Percentiles rank a stretch among this genome's conserved stretches.
phyloP scores from a whole-genome alignment of 495 filamentous ascomycete genomes.

The Amorphotheca resinae region DNA sequence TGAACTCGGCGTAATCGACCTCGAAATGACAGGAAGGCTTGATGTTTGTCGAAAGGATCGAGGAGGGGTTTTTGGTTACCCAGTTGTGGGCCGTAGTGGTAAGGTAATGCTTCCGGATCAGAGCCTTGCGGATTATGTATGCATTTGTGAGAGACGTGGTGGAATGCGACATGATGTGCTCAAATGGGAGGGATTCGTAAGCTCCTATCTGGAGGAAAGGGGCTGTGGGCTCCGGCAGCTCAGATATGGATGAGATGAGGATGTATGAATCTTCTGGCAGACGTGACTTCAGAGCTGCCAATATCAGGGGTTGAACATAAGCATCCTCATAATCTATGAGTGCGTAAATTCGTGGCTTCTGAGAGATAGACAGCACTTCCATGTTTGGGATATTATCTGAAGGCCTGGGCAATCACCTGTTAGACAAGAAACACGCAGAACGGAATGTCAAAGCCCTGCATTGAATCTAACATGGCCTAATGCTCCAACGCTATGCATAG shows the following conservation, averaged over 20 bases:
- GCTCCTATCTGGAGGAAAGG: constrained; percentile 68
- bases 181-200: constrained; percentile 81
- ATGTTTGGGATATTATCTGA: constrained; percentile 5
- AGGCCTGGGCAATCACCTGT: constrained; percentile 16
- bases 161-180: constrained; percentile 49
- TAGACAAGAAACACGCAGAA: constrained; percentile 7
- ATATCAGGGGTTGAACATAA: constrained; percentile 76
- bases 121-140: constrained; percentile 89
- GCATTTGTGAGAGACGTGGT: constrained; percentile 54
- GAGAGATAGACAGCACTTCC: constrained; percentile 7
- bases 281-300: constrained; percentile 50
- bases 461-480: constrained; percentile 21
- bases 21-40: constrained; percentile 74
- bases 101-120: constrained; percentile 95
- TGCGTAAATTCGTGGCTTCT: constrained; percentile 44
- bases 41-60: constrained; percentile 51
- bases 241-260: constrained; percentile 32
- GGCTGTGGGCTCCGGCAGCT: constrained; percentile 27
- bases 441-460: constrained; percentile 7
- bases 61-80: constrained; percentile 67
- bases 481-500: constrained; percentile 22
- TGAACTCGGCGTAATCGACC: constrained; percentile 90
- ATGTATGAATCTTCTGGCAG: constrained; percentile 37
- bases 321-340: constrained; percentile 71
- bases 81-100: constrained; percentile 66